These are phyloP conservation scores for Tirmania nivea DNA, from an alignment of 495 filamentous ascomycete genomes.

Conservation along the genomic window DNA sequence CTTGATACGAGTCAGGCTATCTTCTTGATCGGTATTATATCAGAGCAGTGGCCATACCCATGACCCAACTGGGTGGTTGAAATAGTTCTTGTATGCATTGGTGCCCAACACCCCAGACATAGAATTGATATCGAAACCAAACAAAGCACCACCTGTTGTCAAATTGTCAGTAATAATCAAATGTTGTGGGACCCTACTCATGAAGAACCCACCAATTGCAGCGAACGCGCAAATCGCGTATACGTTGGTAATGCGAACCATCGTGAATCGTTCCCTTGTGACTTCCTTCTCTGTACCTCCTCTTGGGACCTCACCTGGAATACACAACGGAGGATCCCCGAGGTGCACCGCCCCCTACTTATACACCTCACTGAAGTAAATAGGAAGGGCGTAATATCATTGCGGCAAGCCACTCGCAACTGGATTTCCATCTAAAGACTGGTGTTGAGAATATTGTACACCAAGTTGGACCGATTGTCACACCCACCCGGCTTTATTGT, in stretches of 20 bases:
- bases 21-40: not conserved
- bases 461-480: too few relatives aligned
- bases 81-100: constrained; percentile 39
- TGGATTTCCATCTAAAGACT: too few relatives aligned
- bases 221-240: constrained; percentile 43
- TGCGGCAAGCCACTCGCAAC: too few relatives aligned
- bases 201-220: constrained; percentile 32
- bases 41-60: constrained; percentile 5
- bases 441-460: too few relatives aligned
- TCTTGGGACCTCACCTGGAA: not conserved
- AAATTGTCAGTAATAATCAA: not conserved
- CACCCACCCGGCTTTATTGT: too few relatives aligned
- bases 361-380: not conserved
- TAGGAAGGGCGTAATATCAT: too few relatives aligned
- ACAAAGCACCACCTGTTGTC: constrained; percentile 36
- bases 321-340: not conserved
- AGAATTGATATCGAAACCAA: constrained; percentile 52
- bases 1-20: constrained; percentile 4
- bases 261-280: constrained; percentile 6
- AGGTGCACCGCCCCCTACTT: not conserved
- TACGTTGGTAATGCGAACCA: constrained; percentile 27
- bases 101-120: constrained; percentile 48
- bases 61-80: constrained; percentile 25
- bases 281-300: not conserved
- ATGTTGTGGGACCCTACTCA: not conserved